Conservation (phyloP, 768 basidiomycete species). For the Phaffia tasmanica region DNA sequence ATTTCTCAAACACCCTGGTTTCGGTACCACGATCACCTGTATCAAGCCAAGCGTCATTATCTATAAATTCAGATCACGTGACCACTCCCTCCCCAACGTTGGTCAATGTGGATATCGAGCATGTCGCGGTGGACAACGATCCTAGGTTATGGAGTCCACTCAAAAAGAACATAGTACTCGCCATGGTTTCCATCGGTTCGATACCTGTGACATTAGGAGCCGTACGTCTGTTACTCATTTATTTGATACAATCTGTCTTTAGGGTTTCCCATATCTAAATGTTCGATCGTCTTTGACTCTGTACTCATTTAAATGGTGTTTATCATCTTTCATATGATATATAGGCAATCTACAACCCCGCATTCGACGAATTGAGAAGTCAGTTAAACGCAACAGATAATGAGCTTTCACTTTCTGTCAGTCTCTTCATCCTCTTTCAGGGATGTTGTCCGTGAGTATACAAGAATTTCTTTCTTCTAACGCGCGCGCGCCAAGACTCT, state of each 20-base stretch:
- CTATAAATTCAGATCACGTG: no score
- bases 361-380: conserved; percentile 35
- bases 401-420: conserved; percentile 36
- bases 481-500: neutral
- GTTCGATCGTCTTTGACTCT: neutral
- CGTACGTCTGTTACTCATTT: conserved; percentile 7
- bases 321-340: no score
- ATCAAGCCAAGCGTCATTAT: no score
- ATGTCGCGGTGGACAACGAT: conserved; percentile 40
- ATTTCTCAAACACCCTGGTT: no score
- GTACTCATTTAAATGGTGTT: neutral
- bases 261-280: neutral
- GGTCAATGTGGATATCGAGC: conserved; percentile 36
- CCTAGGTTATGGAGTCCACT: conserved; percentile 36
- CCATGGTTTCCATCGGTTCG: conserved; percentile 29
- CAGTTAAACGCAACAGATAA: conserved; percentile 35
- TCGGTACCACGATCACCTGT: no score
- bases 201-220: conserved; percentile 37
- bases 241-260: neutral
- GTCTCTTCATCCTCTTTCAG: conserved; percentile 35
- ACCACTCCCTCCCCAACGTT: no score
- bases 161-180: conserved; percentile 33
- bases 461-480: neutral
- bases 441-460: conserved; percentile 29
- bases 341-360: conserved; percentile 38